Percentiles rank a stretch among this genome's conserved stretches.
phyloP scores from a whole-genome alignment of 23 red algal genomes.

The Gracilaria caudata region DNA sequence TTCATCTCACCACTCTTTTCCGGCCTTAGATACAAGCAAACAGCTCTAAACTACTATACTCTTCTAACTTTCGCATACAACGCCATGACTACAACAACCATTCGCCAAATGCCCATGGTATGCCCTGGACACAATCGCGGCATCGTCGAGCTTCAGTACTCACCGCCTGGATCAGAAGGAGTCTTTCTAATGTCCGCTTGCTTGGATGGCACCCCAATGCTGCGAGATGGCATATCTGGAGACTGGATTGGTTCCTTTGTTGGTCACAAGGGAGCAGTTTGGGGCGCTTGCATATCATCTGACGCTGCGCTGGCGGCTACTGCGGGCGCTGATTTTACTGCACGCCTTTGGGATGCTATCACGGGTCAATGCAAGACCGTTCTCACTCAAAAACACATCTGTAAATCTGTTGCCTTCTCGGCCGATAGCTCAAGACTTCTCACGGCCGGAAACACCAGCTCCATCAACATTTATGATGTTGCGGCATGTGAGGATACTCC shows the following conservation, averaged over 20 bases:
- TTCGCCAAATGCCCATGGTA: constrained; percentile 88
- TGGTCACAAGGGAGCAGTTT: constrained; percentile 92
- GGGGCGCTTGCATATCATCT: constrained; percentile 78
- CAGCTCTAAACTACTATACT: background rate
- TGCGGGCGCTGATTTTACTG: constrained; percentile 84
- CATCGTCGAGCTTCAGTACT: constrained; percentile 88
- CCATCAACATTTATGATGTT: constrained; percentile 84
- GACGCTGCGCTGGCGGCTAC: constrained; percentile 84
- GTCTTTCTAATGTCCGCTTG: constrained; percentile 82
- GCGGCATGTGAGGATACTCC: constrained; percentile 56
- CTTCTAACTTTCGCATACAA: background rate
- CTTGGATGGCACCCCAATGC: constrained; percentile 89
- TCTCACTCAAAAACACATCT: constrained; percentile 80
- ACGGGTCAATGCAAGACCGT: constrained; percentile 68
- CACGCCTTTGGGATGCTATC: constrained; percentile 85
- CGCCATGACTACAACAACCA: constrained; percentile 35
- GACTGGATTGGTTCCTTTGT: constrained; percentile 95
- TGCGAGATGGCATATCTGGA: constrained; percentile 85
- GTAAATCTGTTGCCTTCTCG: constrained; percentile 84
- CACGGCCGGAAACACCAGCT: constrained; percentile 72
- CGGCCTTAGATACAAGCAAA: background rate
- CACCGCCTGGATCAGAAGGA: constrained; percentile 69
- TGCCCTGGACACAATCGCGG: constrained; percentile 93
- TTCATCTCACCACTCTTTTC: background rate
- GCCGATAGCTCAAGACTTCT: constrained; percentile 61